Conservation (phyloP, 768 basidiomycete genomes). For the Lactifluus echinatus region DNA sequence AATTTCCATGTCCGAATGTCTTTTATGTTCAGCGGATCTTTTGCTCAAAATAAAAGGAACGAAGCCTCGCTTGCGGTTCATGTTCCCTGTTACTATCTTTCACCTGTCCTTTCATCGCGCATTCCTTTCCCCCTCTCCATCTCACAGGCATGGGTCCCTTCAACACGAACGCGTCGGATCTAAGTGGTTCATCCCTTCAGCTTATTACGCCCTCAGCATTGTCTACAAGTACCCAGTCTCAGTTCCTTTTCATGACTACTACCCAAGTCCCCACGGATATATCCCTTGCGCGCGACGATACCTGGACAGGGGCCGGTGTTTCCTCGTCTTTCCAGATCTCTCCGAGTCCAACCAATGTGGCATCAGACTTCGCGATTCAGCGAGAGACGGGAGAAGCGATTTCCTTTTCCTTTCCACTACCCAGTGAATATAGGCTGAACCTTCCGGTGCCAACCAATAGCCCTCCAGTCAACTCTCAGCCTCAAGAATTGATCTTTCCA, state of each 20-base stretch:
- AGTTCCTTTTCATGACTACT: background rate
- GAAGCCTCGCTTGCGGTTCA: background rate
- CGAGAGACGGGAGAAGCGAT: background rate
- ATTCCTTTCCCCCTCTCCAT: too few species aligned
- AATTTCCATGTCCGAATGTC: conserved; percentile 7
- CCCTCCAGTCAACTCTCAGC: background rate
- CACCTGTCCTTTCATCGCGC: background rate
- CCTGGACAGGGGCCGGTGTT: background rate
- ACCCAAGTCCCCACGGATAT: background rate
- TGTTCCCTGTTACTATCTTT: background rate
- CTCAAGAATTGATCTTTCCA: background rate
- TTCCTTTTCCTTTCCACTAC: background rate
- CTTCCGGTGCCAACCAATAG: background rate
- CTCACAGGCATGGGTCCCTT: background rate
- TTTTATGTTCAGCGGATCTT: conserved; percentile 4
- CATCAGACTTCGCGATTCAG: background rate
- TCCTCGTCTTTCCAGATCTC: background rate
- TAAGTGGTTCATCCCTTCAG: background rate
- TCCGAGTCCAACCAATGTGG: background rate
- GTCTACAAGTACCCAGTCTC: background rate
- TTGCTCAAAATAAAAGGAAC: background rate
- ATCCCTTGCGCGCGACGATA: background rate
- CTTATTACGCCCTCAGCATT: background rate
- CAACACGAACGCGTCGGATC: background rate
- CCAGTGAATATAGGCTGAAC: background rate